A percentile compares a stretch with the other conserved stretches of the same genome.
Evolutionary conservation across 1,284 basidiomycete genomes (phyloP).

Genomic region (Gyrodon tennesseensis): DNA sequence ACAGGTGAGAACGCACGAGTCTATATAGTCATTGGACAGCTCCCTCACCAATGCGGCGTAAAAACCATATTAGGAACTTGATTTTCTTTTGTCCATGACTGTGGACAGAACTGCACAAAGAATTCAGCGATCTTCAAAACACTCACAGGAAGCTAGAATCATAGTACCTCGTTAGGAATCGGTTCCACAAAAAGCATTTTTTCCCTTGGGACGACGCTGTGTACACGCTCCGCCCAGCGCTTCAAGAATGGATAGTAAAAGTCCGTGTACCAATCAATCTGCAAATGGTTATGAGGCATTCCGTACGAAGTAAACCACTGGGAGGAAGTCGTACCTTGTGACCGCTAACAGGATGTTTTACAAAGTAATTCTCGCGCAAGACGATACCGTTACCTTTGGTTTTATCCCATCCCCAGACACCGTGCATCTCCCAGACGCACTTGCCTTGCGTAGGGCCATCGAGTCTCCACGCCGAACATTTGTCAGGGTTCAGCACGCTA

Average conservation of each 20-base stretch:
- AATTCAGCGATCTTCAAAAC: slow-evolving; percentile 18
- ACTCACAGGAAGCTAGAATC: not conserved
- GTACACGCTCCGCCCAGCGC: slow-evolving; percentile 72
- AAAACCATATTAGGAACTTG: slow-evolving; percentile 77
- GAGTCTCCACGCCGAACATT: slow-evolving; percentile 64
- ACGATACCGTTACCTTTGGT: slow-evolving; percentile 70
- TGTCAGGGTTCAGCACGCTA: slow-evolving; percentile 58
- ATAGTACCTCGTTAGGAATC: slow-evolving; percentile 84
- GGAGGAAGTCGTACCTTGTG: slow-evolving; percentile 51
- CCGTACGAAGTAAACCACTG: not conserved
- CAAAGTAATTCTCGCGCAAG: slow-evolving; percentile 86
- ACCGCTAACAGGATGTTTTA: slow-evolving; percentile 62
- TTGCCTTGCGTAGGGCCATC: slow-evolving; percentile 69
- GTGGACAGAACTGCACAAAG: slow-evolving; percentile 67
- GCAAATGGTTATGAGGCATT: slow-evolving; percentile 2
- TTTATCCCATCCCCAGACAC: slow-evolving; percentile 90
- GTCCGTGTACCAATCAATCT: slow-evolving; percentile 83
- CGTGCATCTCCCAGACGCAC: slow-evolving; percentile 91
- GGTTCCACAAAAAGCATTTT: slow-evolving; percentile 79
- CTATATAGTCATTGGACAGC: not conserved
- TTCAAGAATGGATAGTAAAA: slow-evolving; percentile 82
- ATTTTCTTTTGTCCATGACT: slow-evolving; percentile 66
- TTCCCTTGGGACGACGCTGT: slow-evolving; percentile 50
- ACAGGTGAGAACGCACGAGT: slow-evolving; percentile 1
- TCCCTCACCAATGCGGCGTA: slow-evolving; percentile 83